Evolutionary conservation across 768 basidiomycete species (phyloP).

Genomic region (Lactifluus subvellereus): DNA sequence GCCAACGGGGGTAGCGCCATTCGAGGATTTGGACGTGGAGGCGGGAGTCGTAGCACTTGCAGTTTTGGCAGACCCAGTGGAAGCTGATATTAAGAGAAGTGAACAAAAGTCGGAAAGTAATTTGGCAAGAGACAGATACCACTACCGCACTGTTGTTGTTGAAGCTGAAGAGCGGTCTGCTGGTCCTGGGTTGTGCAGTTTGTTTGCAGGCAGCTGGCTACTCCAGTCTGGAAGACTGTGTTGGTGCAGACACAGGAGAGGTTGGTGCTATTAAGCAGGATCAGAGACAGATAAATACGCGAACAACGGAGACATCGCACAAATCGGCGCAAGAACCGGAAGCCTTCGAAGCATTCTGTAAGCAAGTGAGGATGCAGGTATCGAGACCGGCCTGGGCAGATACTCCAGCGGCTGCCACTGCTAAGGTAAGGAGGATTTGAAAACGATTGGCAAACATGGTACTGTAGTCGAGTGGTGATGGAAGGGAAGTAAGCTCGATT

Average conservation of each 20-base stretch:
- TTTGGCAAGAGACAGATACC: conserved; percentile 2
- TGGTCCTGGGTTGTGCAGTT: conserved; percentile 34
- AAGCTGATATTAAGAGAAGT: background rate
- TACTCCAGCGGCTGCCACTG: background rate
- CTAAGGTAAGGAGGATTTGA: background rate
- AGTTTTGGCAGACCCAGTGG: background rate
- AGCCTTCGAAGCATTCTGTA: background rate
- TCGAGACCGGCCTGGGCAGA: conserved; percentile 2
- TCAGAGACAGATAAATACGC: background rate
- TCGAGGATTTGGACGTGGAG: background rate
- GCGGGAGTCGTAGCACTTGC: background rate
- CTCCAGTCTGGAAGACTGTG: conserved; percentile 34
- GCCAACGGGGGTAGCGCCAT: background rate
- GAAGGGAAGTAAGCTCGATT: background rate
- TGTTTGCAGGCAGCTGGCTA: conserved; percentile 31
- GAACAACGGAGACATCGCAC: background rate
- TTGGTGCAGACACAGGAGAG: conserved; percentile 38
- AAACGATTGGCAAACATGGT: conserved; percentile 4
- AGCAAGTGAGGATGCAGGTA: background rate
- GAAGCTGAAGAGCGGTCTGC: conserved; percentile 30
- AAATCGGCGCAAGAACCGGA: background rate
- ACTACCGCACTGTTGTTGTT: conserved; percentile 33
- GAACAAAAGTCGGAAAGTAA: background rate
- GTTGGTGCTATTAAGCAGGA: conserved; percentile 32
- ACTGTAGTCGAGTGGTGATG: background rate